A percentile compares a stretch with the other conserved stretches of the same genome.
phyloP scores from a whole-genome alignment of 2,329 filamentous ascomycete species.

The Sphaerostilbella broomeana region DNA sequence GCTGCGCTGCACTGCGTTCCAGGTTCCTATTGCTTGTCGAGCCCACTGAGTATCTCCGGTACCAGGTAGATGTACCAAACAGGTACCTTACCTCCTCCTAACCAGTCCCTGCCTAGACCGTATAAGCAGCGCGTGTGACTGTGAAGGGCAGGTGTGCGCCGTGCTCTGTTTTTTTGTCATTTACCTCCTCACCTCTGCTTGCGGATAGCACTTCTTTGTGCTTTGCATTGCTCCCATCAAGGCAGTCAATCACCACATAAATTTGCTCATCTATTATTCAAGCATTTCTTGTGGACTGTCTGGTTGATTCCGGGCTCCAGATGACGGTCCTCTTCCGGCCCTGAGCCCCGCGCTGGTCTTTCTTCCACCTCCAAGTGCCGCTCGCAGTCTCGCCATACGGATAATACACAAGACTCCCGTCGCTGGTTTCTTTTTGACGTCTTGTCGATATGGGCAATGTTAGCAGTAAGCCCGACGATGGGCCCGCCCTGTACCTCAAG shows the following conservation, averaged over 20 bases:
- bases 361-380: conserved; percentile 11
- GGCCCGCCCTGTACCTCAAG: conserved; percentile 70
- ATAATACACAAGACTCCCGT: conserved; percentile 2
- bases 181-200: conserved; percentile 4
- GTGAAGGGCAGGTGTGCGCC: conserved; percentile 9
- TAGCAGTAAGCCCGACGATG: conserved; percentile 81
- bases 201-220: conserved; percentile 2
- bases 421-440: conserved; percentile 5
- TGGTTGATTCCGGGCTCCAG: conserved; percentile 15
- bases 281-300: conserved; percentile 14
- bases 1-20: neutral
- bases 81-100: too few relatives aligned
- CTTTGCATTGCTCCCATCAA: neutral
- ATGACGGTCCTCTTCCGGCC: conserved; percentile 20
- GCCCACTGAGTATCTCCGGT: too few relatives aligned
- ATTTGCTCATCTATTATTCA: conserved; percentile 16
- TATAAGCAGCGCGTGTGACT: conserved; percentile 11
- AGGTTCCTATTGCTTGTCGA: too few relatives aligned
- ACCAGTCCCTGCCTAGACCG: too few relatives aligned
- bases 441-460: conserved; percentile 76
- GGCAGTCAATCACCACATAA: conserved; percentile 11
- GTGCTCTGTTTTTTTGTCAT: conserved; percentile 6
- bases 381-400: conserved; percentile 13
- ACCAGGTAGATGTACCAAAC: too few relatives aligned
- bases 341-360: conserved; percentile 22